Conservation (phyloP, 2,329 filamentous ascomycete genomes). For the Diaporthe velutina region DNA sequence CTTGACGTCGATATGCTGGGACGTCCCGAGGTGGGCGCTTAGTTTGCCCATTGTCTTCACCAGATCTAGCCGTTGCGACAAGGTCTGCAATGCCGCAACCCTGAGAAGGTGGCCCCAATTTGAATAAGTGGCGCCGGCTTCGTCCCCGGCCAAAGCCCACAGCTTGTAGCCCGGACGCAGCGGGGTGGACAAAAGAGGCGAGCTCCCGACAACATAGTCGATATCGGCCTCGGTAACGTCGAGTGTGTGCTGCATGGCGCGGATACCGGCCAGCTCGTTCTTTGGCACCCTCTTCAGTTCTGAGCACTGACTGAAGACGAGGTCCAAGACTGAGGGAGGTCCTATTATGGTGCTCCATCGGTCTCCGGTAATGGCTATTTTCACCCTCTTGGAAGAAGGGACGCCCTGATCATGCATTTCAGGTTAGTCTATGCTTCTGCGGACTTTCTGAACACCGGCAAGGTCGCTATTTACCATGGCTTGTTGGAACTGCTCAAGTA, state of each 20-base stretch:
- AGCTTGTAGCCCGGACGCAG: conserved; percentile 3
- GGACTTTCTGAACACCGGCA: not conserved
- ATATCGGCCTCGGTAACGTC: conserved; percentile 5
- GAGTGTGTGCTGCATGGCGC: conserved; percentile 24
- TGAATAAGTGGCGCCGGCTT: not conserved
- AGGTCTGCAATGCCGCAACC: conserved; percentile 7
- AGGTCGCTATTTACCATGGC: not conserved
- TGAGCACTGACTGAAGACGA: conserved; percentile 19
- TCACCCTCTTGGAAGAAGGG: conserved; percentile 19
- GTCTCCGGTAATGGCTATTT: conserved; percentile 18
- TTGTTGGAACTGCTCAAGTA: conserved; percentile 10
- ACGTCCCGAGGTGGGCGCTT: conserved; percentile 2
- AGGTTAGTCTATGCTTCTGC: not conserved
- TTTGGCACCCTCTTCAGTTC: conserved; percentile 8
- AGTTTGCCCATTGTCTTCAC: conserved; percentile 14
- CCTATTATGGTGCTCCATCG: conserved; percentile 28
- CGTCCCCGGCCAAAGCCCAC: conserved; percentile 14
- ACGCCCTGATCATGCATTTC: not conserved
- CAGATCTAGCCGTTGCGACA: not conserved
- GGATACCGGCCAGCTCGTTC: conserved; percentile 23
- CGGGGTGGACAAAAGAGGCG: conserved; percentile 1
- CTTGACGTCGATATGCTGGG: conserved; percentile 18
- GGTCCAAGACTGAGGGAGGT: conserved; percentile 16
- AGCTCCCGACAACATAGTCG: conserved; percentile 12
- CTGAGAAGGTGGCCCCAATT: conserved; percentile 6